phyloP scores from a whole-genome alignment of 2,329 filamentous ascomycete genomes.

The Graphilbum ipis-grandicollis region DNA sequence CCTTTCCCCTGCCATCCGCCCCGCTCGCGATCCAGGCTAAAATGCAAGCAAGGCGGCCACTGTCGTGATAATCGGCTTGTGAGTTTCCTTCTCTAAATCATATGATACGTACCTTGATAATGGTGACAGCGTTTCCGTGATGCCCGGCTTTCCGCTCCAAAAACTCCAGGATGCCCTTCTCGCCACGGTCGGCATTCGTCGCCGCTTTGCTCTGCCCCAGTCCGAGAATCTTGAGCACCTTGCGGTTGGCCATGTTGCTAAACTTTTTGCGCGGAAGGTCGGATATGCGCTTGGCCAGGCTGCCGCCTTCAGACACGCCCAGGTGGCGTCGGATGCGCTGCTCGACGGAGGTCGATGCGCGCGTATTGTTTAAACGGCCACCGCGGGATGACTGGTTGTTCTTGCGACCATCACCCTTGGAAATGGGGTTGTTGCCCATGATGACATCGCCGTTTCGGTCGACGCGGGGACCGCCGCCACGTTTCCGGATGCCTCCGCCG shows the following conservation, averaged over 20 bases:
- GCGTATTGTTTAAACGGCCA: constrained; percentile 1
- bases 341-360: constrained; percentile 1
- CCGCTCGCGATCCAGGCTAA: too few species aligned
- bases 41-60: background rate
- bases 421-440: constrained; percentile 24
- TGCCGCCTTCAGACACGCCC: constrained; percentile 12
- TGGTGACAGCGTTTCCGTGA: constrained; percentile 39
- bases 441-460: constrained; percentile 44
- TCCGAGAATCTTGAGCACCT: constrained; percentile 36
- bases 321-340: constrained; percentile 14
- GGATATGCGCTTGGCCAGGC: constrained; percentile 10
- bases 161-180: constrained; percentile 47
- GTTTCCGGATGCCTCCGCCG: constrained; percentile 27
- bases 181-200: constrained; percentile 47
- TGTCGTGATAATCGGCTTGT: too few species aligned
- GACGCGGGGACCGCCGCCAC: constrained; percentile 21
- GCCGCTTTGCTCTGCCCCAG: constrained; percentile 53
- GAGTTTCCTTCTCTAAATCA: too few species aligned
- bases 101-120: constrained; percentile 60
- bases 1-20: too few species aligned
- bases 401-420: constrained; percentile 6
- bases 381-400: constrained; percentile 1
- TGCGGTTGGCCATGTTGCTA: constrained; percentile 13
- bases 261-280: constrained; percentile 10
- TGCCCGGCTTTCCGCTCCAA: constrained; percentile 52